A percentile compares a stretch with the other conserved stretches of the same genome.
phyloP scores from a whole-genome alignment of 2,329 filamentous ascomycete species.

The Colletotrichum chrysophilum region DNA sequence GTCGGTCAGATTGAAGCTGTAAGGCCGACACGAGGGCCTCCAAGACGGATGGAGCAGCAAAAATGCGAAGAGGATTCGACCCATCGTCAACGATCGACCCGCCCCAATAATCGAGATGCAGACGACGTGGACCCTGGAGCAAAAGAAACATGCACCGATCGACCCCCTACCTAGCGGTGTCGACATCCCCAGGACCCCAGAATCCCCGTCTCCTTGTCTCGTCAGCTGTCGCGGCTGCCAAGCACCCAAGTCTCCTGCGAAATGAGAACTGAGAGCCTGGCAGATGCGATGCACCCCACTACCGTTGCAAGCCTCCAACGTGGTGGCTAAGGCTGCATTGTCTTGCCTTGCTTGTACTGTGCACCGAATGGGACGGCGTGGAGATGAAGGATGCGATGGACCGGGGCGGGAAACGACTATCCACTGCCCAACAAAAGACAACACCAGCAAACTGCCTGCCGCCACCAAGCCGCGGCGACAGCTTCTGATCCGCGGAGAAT shows the following conservation, averaged over 20 bases:
- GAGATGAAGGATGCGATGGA: background rate
- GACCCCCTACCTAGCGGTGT: background rate
- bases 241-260: background rate
- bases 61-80: background rate
- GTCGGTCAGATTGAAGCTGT: background rate
- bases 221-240: background rate
- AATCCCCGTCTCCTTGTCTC: background rate
- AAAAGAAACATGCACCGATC: background rate
- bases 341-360: background rate
- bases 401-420: background rate
- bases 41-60: background rate
- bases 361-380: background rate
- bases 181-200: background rate
- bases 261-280: background rate
- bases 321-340: background rate
- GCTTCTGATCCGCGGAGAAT: background rate
- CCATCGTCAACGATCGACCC: background rate
- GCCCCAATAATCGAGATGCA: constrained; percentile 1
- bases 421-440: background rate
- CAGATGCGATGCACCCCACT: background rate
- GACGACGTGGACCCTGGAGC: background rate
- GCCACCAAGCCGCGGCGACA: background rate
- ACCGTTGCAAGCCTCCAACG: background rate
- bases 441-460: background rate
- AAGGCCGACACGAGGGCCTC: background rate